These are phyloP conservation scores for Beauveria brongniartii DNA, from an alignment of 2,329 filamentous ascomycete species.

Conservation along the genomic window DNA sequence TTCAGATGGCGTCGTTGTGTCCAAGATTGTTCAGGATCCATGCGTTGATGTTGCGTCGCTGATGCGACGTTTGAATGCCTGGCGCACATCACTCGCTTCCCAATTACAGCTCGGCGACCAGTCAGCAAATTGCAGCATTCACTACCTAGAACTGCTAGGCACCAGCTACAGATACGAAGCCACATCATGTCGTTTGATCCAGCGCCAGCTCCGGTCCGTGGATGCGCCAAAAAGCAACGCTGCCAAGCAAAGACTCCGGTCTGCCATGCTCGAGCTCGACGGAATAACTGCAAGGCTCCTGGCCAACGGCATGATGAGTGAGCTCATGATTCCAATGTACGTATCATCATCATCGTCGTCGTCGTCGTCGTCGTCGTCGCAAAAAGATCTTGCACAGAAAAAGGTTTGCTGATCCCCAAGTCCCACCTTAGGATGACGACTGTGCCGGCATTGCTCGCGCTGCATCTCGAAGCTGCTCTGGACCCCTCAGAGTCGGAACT, in stretches of 20 bases:
- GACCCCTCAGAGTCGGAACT: background rate
- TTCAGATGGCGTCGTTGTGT: background rate
- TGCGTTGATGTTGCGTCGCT: background rate
- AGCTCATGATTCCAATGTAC: background rate
- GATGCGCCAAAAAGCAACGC: background rate
- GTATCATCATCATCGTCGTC: too few relatives aligned
- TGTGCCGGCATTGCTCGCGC: background rate
- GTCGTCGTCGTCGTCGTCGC: too few relatives aligned
- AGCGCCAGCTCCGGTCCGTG: background rate
- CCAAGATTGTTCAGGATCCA: background rate
- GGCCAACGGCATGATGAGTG: background rate
- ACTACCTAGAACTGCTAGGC: background rate
- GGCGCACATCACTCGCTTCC: background rate
- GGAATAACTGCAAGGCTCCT: background rate
- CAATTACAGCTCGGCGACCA: background rate
- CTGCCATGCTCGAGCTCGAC: conserved; percentile 5
- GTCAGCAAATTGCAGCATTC: background rate
- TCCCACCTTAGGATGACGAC: background rate
- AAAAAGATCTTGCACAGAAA: background rate
- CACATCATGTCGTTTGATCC: background rate
- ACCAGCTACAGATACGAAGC: conserved; percentile 7
- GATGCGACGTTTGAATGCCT: background rate
- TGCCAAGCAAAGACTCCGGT: background rate
- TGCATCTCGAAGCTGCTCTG: conserved; percentile 4
- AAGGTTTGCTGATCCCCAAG: background rate